phyloP scores from a whole-genome alignment of 2,329 filamentous ascomycete species.

The Trichoderma sp. region DNA sequence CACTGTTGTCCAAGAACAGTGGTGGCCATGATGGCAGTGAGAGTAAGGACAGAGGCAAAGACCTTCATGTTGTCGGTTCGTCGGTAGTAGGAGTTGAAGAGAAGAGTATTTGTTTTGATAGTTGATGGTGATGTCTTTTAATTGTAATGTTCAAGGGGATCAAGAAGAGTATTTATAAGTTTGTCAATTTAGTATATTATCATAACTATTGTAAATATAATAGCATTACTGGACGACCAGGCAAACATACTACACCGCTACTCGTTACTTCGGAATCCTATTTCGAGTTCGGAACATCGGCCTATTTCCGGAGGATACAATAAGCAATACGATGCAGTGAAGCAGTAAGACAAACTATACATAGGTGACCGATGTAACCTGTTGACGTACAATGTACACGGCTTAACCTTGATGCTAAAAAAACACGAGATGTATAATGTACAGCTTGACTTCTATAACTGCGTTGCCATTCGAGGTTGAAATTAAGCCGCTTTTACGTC shows the following conservation, averaged over 20 bases:
- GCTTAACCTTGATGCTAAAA: too few species aligned
- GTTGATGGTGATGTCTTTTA: background rate
- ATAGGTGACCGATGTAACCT: too few species aligned
- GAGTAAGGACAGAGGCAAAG: background rate
- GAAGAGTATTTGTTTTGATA: background rate
- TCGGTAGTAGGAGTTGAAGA: background rate
- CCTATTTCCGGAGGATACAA: background rate
- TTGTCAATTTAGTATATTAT: background rate
- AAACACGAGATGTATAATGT: too few species aligned
- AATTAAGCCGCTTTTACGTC: too few species aligned
- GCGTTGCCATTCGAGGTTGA: too few species aligned
- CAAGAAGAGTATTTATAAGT: background rate
- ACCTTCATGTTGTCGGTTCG: background rate
- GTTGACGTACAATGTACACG: too few species aligned
- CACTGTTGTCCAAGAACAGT: background rate
- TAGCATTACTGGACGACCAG: background rate
- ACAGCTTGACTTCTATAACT: too few species aligned
- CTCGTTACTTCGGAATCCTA: background rate
- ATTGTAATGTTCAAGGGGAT: background rate
- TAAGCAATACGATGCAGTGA: background rate
- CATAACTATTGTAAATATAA: background rate
- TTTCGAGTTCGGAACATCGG: background rate
- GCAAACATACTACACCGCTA: background rate
- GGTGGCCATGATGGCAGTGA: background rate
- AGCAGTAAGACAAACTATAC: too few species aligned